A percentile compares a stretch with the other conserved stretches of the same genome.
Evolutionary conservation across 1,284 basidiomycete genomes (phyloP).

Genomic region (Schizophyllum amplum): DNA sequence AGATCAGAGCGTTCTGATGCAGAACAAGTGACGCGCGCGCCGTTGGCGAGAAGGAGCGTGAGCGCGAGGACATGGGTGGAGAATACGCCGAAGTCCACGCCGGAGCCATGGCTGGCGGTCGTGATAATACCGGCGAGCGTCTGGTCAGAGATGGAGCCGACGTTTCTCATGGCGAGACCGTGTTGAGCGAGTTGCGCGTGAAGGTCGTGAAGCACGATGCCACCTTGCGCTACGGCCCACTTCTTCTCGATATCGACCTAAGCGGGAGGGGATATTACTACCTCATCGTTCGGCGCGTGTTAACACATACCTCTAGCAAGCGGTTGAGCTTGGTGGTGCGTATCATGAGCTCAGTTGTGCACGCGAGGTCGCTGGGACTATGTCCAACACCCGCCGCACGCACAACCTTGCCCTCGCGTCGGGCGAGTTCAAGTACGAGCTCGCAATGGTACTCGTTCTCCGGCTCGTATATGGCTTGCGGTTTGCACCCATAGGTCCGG

Average conservation of each 20-base stretch:
- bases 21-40: conserved; percentile 62
- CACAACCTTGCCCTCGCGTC: conserved; percentile 65
- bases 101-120: conserved; percentile 93
- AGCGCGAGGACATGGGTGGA: conserved; percentile 78
- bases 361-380: conserved; percentile 89
- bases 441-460: conserved; percentile 67
- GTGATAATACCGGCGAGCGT: conserved; percentile 91
- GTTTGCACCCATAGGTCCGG: conserved; percentile 56
- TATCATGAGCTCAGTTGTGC: conserved; percentile 80
- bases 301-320: conserved; percentile 60
- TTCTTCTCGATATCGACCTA: conserved; percentile 69
- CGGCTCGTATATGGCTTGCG: conserved; percentile 74
- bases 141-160: conserved; percentile 97
- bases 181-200: conserved; percentile 62
- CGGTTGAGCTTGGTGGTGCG: conserved; percentile 67
- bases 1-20: conserved; percentile 61
- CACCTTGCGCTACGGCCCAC: conserved; percentile 68
- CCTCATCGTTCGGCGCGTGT: conserved; percentile 1
- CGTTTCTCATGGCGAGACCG: conserved; percentile 81
- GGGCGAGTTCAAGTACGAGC: conserved; percentile 77
- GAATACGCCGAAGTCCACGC: conserved; percentile 75
- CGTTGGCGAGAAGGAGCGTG: conserved; percentile 68
- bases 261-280: conserved; percentile 1
- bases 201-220: conserved; percentile 71
- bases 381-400: conserved; percentile 89